Base-by-base conservation (phyloP, 371 early-diverging fungal genomes). In the Polyrhizophydium stewartii region DNA sequence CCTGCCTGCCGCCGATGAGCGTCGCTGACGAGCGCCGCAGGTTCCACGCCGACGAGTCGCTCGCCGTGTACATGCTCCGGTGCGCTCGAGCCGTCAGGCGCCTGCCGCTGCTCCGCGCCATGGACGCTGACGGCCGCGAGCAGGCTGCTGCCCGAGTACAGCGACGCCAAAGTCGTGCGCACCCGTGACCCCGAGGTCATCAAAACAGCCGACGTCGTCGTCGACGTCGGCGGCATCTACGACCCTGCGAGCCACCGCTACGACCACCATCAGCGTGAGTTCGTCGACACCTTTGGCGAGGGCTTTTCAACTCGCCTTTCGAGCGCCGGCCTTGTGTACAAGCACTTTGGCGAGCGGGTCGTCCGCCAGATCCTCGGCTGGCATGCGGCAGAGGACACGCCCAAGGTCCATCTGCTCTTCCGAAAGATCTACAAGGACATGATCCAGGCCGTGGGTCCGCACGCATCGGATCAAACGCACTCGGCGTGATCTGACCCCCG, bases 231-330 rank as follows among this genome's bases (percentile, higher is more conserved):
- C 47, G 94, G 93, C 51, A 91, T 88, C 25, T 98, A 95, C 75
- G 90, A 92, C 75, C 92, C 90, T 47, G 75, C 72, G 33, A 75
- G 69, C 31, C 75, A 85, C 58, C 82, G 92, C 50, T 99, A 87
- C 71, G 99, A 99, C 70, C 99, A 99, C 69, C 99, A 99, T 71
- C 98, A 98, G 83, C 88, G 95, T 61, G 92, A 89, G 25, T 99
- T 98, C 70, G 74, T 69, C 38, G 95, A 96, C 65, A 92, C 93
- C 46, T 97, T 94, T 74, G 85, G 85, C 51, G 76, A 72, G 28
- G 74, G 85, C 56, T 89, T 91, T 69, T 73, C 71, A 41, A 92
- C 93, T 80, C 96, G 55, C 91, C 92, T 84, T 43, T 77, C 76
- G 17, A 68, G 65, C 51, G 74, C 71, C 47, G 74, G 70, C 9